These are phyloP conservation scores for Cyclotella kingstonii DNA, from an alignment of 108 stramenopile species.

Conservation along the genomic window DNA sequence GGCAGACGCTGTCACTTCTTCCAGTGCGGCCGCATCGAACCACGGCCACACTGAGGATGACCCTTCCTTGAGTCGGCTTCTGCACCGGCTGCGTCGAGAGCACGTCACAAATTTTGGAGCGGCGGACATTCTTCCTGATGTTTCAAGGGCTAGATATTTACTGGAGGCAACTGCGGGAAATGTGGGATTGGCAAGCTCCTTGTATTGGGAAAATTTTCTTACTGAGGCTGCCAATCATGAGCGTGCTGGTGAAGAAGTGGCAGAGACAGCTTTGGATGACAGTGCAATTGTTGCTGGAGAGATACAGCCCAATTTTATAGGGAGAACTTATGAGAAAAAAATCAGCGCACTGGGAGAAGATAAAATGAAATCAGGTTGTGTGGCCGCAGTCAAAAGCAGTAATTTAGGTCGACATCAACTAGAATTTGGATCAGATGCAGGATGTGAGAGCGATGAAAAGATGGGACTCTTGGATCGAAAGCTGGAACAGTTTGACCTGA, in stretches of 20 bases:
- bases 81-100: slow-evolving; percentile 27
- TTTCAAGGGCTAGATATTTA: slow-evolving; percentile 49
- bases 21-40: background rate
- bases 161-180: slow-evolving; percentile 70
- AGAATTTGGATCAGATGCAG: too few relatives aligned
- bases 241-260: slow-evolving; percentile 5
- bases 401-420: too few relatives aligned
- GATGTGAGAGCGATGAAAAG: background rate
- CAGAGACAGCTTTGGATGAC: background rate
- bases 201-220: slow-evolving; percentile 82
- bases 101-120: slow-evolving; percentile 19
- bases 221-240: slow-evolving; percentile 11
- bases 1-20: background rate
- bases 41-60: slow-evolving; percentile 1
- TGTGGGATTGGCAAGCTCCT: slow-evolving; percentile 58
- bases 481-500: too few relatives aligned
- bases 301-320: background rate
- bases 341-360: background rate
- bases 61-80: slow-evolving; percentile 1
- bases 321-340: background rate
- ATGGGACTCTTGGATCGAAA: background rate
- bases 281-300: background rate
- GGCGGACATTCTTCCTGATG: background rate
- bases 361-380: background rate
- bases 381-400: background rate